Evolutionary conservation across 164 flowering plant genomes (phyloP), one percentile per base, ranked within the genome.

Genomic region (Nymphaea colorata): DNA sequence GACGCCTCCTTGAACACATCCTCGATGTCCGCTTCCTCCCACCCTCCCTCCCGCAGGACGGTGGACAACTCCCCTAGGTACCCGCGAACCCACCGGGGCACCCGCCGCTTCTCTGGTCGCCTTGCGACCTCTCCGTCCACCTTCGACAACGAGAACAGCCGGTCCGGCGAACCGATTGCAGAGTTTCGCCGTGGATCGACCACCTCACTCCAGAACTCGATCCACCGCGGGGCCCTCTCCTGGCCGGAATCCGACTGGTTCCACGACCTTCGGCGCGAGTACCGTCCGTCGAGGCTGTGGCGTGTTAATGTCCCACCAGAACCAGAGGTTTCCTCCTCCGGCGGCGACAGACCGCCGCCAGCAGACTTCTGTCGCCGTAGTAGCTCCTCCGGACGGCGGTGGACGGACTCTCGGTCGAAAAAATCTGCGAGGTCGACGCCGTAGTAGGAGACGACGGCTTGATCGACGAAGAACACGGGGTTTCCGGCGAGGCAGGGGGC

Each of bases 181-280:
- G 64, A 41, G 42, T 17, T 61, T 17, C 41, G 25, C 42, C 64
- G 64, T 8, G 25, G 25, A 17, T 6, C 42, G 7, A 94, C 90
- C 3, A 92, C 96, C 68, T 95, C 99, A 70, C 86, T 85, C 99
- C 99, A 95, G 77, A 95, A 95, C 76, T 95, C 99, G 12, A 95
- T 89, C 99, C 99, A 95, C 62, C 99, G 73, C 7, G 64, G 64
- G n/a, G 18, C 42, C 64, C n/a, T 12, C 7, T 15, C 57, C 14
- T 51, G 57, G 14, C 15, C 10, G 57, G 57, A 51, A 51, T 51
- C 57, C 57, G 8, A 15, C 14, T 51, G 12, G 57, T 51, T 51
- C 12, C 12, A 51, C 12, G 57, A 51, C 57, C 57, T 51, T 15
- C 57, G 57, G 15, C 57, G 57, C 12, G 57, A 51, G 12, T 51